Conservation (phyloP, 208 protist genomes). For the Leishmania gerbilli region DNA sequence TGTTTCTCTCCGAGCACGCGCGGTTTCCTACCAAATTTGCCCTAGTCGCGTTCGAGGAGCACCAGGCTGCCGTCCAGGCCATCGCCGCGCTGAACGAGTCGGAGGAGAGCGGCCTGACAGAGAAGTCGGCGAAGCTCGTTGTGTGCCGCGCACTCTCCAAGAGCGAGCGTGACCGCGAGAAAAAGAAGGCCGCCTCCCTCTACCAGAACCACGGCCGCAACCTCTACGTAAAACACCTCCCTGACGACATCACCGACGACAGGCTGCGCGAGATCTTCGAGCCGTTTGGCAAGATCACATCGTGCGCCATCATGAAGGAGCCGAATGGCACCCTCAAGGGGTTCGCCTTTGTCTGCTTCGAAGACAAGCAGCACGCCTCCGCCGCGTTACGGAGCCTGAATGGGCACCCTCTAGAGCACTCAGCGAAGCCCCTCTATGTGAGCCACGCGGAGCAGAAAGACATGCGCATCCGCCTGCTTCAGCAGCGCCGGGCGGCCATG, state of each 20-base stretch:
- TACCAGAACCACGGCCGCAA: conserved; percentile 66
- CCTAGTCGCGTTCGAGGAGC: conserved; percentile 91
- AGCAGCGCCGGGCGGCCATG: conserved; percentile 63
- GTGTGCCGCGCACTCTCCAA: conserved; percentile 54
- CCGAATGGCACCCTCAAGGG: conserved; percentile 47
- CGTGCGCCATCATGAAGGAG: conserved; percentile 65
- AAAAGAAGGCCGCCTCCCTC: conserved; percentile 33
- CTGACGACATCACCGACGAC: conserved; percentile 48
- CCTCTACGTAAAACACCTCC: conserved; percentile 69
- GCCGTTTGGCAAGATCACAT: conserved; percentile 60
- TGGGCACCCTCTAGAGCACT: conserved; percentile 74
- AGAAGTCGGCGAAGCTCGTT: conserved; percentile 29
- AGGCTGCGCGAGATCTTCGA: conserved; percentile 45
- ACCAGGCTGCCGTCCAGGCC: conserved; percentile 86
- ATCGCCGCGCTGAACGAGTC: conserved; percentile 53
- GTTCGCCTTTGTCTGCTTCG: conserved; percentile 91
- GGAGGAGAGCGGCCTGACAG: conserved; percentile 32
- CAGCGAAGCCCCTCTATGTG: conserved; percentile 94
- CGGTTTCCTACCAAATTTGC: conserved; percentile 82
- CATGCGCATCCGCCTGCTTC: conserved; percentile 80
- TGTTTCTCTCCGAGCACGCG: conserved; percentile 44
- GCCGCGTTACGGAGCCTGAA: conserved; percentile 94
- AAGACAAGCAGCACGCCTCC: conserved; percentile 88
- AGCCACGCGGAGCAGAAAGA: conserved; percentile 94
- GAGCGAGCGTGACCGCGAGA: conserved; percentile 45